Evolutionary conservation across 495 filamentous ascomycete genomes (phyloP).

Genomic region (Lentithecium fluviatile): DNA sequence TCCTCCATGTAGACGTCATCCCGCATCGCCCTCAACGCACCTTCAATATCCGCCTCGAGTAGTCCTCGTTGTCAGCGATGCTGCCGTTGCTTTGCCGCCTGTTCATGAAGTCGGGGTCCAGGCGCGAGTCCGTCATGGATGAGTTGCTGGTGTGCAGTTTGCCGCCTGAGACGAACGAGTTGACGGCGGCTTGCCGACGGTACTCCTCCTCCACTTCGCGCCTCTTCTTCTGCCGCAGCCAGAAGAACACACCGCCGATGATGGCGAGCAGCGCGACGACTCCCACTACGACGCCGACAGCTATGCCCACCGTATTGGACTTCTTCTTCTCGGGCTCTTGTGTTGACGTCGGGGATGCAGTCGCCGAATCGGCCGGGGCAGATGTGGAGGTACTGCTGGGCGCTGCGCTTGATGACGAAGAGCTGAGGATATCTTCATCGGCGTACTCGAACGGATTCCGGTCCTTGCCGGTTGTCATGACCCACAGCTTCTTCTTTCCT

Average conservation of each 20-base stretch:
- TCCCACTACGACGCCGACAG: conserved; percentile 83
- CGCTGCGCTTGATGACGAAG: conserved; percentile 12
- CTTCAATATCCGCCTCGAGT: conserved; percentile 92
- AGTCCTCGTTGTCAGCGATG: conserved; percentile 97
- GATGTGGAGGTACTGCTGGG: neutral
- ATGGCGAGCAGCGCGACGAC: conserved; percentile 67
- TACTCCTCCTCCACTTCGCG: conserved; percentile 77
- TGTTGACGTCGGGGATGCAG: conserved; percentile 21
- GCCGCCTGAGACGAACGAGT: conserved; percentile 60
- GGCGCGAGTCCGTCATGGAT: conserved; percentile 74
- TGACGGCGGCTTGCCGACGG: conserved; percentile 68
- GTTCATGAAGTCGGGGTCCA: conserved; percentile 82
- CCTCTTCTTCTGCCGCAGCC: conserved; percentile 70
- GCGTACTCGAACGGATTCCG: conserved; percentile 29
- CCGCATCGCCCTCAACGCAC: conserved; percentile 49
- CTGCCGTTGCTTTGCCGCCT: conserved; percentile 92
- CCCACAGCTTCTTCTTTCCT: conserved; percentile 46
- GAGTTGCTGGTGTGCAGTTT: conserved; percentile 56
- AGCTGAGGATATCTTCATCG: neutral
- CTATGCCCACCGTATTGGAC: conserved; percentile 72
- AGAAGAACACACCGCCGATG: conserved; percentile 69
- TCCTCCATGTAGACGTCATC: neutral
- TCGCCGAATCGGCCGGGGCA: conserved; percentile 13
- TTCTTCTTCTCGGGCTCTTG: conserved; percentile 38
- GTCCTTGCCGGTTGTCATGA: conserved; percentile 54